Percentiles rank a stretch among this genome's conserved stretches.
These are phyloP conservation scores for Stemphylium vesicarium DNA, from an alignment of 2,329 filamentous ascomycete genomes.

Conservation along the genomic window DNA sequence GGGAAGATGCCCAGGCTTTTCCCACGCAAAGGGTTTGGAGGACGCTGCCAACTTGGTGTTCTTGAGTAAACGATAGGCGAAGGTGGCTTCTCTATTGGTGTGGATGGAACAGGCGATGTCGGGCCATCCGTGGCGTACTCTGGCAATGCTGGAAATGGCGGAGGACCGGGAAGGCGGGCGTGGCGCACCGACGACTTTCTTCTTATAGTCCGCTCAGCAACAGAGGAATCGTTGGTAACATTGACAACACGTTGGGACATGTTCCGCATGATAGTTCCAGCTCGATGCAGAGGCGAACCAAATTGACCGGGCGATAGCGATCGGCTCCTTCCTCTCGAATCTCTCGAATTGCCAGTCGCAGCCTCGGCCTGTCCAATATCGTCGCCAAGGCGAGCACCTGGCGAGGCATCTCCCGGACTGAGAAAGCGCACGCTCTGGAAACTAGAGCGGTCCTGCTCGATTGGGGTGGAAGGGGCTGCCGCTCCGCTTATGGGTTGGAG, in stretches of 20 bases:
- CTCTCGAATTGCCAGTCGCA: slow-evolving; percentile 32
- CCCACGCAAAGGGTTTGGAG: slow-evolving; percentile 80
- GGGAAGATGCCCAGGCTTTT: slow-evolving; percentile 85
- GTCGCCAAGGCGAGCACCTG: slow-evolving; percentile 63
- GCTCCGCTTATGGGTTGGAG: slow-evolving; percentile 64
- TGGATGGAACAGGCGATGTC: slow-evolving; percentile 34
- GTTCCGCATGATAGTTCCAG: slow-evolving; percentile 61
- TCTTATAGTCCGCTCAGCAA: slow-evolving; percentile 74
- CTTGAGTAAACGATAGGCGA: slow-evolving; percentile 35
- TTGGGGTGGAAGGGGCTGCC: slow-evolving; percentile 47
- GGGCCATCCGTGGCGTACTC: slow-evolving; percentile 55
- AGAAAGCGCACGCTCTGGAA: slow-evolving; percentile 63
- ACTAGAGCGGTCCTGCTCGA: slow-evolving; percentile 54
- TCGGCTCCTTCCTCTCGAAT: slow-evolving; percentile 54
- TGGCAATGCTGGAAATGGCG: slow-evolving; percentile 60
- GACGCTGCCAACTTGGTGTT: slow-evolving; percentile 47
- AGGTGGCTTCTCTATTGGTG: slow-evolving; percentile 48
- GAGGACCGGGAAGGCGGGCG: slow-evolving; percentile 60
- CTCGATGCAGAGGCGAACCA: slow-evolving; percentile 57
- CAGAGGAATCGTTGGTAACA: slow-evolving; percentile 88
- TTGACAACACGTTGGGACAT: slow-evolving; percentile 99
- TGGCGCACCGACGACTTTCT: slow-evolving; percentile 65
- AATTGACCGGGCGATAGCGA: slow-evolving; percentile 55
- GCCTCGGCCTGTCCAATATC: slow-evolving; percentile 67
- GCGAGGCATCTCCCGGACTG: slow-evolving; percentile 49